Evolutionary conservation across 2,329 filamentous ascomycete species (phyloP).

Genomic region (Metarhizium sp.): DNA sequence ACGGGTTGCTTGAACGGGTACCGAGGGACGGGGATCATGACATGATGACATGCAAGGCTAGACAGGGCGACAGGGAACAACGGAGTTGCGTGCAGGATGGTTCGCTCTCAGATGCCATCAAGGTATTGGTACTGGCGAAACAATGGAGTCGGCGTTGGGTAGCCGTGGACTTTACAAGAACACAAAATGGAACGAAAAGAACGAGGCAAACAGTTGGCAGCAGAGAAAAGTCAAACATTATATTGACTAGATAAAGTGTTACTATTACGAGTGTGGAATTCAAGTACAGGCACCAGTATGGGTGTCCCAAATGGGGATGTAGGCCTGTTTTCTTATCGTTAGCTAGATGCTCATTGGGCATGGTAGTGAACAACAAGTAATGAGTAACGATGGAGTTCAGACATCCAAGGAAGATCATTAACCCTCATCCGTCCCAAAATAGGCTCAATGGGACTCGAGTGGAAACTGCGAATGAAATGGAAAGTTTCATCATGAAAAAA

Average conservation of each 20-base stretch:
- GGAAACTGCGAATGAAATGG: slow-evolving; percentile 81
- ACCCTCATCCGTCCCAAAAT: slow-evolving; percentile 60
- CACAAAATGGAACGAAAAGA: no score
- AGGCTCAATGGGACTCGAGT: slow-evolving; percentile 66
- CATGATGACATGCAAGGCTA: not conserved
- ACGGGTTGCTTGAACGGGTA: slow-evolving; percentile 23
- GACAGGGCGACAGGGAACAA: not conserved
- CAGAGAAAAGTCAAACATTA: no score
- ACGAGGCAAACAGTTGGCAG: no score
- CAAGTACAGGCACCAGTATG: no score
- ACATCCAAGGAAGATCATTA: slow-evolving; percentile 65
- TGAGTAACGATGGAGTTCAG: slow-evolving; percentile 35
- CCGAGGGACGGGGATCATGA: not conserved
- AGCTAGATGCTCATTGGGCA: slow-evolving; percentile 10
- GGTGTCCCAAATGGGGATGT: no score
- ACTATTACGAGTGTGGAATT: no score
- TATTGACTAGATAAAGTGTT: no score
- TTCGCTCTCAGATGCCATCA: not conserved
- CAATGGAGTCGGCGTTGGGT: not conserved
- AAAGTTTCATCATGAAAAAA: slow-evolving; percentile 59
- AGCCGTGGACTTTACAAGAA: not conserved
- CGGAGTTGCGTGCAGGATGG: not conserved
- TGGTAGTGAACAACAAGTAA: not conserved
- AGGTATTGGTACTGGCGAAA: not conserved
- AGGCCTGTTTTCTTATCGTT: slow-evolving; percentile 11